A percentile compares a stretch with the other conserved stretches of the same genome.
Conservation (phyloP, 805 yeast genomes). For the Scheffersomyces stipitis region DNA sequence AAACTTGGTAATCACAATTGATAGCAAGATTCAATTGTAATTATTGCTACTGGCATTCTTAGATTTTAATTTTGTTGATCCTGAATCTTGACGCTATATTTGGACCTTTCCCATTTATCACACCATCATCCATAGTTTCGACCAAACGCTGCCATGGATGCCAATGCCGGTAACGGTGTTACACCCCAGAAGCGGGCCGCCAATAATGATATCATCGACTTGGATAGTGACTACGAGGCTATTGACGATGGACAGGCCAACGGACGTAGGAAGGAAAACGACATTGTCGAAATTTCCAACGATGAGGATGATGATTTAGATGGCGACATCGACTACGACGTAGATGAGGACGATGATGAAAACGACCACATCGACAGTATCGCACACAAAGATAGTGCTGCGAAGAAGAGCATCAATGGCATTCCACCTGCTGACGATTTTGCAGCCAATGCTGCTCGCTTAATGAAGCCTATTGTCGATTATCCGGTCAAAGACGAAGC, state of each 20-base stretch:
- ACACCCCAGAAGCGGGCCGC: no score
- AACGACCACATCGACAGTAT: constrained; percentile 11
- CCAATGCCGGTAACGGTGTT: no score
- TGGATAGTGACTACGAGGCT: background rate
- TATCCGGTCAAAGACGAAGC: constrained; percentile 36
- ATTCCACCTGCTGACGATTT: constrained; percentile 32
- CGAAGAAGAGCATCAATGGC: background rate
- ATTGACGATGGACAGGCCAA: no score
- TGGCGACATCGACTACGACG: constrained; percentile 11
- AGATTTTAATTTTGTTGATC: no score
- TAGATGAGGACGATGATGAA: constrained; percentile 17
- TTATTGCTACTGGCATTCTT: no score
- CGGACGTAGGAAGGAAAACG: background rate
- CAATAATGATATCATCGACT: constrained; percentile 2
- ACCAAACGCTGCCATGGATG: no score
- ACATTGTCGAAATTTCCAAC: background rate
- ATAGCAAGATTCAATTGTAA: no score
- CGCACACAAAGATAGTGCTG: constrained; percentile 9
- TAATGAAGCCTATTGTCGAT: constrained; percentile 40
- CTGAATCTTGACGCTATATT: no score
- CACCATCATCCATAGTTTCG: no score
- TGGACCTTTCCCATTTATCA: no score
- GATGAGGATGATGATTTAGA: constrained; percentile 12
- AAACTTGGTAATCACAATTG: no score
- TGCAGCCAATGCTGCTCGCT: constrained; percentile 22